phyloP scores from a whole-genome alignment of 805 yeast genomes.

The Starmerella floris region DNA sequence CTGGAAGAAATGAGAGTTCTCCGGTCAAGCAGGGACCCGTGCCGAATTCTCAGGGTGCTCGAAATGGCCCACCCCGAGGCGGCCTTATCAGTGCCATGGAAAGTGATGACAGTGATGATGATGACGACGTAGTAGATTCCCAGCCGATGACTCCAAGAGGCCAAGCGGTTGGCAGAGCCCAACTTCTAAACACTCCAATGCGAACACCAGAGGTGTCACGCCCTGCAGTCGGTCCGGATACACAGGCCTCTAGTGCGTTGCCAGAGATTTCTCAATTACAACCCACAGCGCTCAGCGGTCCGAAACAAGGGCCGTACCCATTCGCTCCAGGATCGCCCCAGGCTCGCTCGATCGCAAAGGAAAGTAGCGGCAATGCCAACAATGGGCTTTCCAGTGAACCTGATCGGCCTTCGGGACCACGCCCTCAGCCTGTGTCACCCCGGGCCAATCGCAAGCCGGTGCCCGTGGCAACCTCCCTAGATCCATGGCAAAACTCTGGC shows the following conservation, averaged over 20 bases:
- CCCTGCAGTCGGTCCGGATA: neutral
- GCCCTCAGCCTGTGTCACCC: conserved; percentile 8
- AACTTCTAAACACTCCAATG: conserved; percentile 15
- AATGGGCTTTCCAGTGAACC: no score
- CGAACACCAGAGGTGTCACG: conserved; percentile 13
- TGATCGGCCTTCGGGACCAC: conserved; percentile 11
- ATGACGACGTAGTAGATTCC: no score
- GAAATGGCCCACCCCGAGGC: no score
- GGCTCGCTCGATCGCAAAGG: no score
- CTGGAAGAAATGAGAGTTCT: no score
- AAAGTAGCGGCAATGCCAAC: no score
- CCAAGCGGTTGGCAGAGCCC: conserved; percentile 5
- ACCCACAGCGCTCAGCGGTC: conserved; percentile 8
- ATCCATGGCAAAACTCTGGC: no score
- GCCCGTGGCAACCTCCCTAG: no score
- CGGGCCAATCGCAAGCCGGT: conserved; percentile 1
- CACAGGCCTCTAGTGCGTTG: neutral
- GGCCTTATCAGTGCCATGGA: conserved; percentile 1
- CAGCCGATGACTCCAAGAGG: neutral
- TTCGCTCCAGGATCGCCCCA: conserved; percentile 14
- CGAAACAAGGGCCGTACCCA: conserved; percentile 11
- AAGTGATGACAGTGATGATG: conserved; percentile 1
- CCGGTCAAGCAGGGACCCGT: no score
- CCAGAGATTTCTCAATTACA: conserved; percentile 2
- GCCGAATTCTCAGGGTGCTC: no score